Evolutionary conservation across 2,329 filamentous ascomycete genomes (phyloP).

Genomic region (Monosporascus sp.): DNA sequence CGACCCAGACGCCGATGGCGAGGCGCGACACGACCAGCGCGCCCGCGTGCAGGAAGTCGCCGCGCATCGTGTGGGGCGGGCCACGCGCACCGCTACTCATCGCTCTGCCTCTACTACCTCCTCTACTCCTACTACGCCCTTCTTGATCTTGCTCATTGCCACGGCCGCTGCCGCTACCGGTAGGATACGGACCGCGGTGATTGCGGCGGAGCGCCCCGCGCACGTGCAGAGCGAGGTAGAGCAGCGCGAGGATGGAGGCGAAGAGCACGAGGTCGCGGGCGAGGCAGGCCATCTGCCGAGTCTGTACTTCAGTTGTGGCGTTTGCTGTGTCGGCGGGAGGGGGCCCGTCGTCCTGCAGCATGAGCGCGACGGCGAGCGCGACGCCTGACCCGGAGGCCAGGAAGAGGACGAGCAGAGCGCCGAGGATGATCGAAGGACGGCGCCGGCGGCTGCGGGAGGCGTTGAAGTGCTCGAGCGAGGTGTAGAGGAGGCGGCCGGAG

Average conservation of each 20-base stretch:
- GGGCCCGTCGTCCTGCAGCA: slow-evolving; percentile 12
- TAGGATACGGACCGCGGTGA: neutral
- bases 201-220: slow-evolving; percentile 13
- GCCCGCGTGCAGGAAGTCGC: slow-evolving; percentile 24
- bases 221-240: slow-evolving; percentile 26
- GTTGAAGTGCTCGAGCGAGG: slow-evolving; percentile 20
- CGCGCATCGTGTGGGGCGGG: slow-evolving; percentile 21
- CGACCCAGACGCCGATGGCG: slow-evolving; percentile 24
- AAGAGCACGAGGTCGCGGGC: slow-evolving; percentile 27
- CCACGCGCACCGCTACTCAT: slow-evolving; percentile 13
- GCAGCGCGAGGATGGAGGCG: slow-evolving; percentile 17
- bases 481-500: slow-evolving; percentile 11
- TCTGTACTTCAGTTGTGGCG: neutral
- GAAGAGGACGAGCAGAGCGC: slow-evolving; percentile 23
- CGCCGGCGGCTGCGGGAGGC: slow-evolving; percentile 11
- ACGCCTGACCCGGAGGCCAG: slow-evolving; percentile 23
- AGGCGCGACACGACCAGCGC: slow-evolving; percentile 26
- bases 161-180: neutral
- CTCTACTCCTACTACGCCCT: neutral
- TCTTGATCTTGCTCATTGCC: no score
- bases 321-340: no score
- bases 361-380: slow-evolving; percentile 20
- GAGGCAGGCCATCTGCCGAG: slow-evolving; percentile 12
- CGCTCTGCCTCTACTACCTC: slow-evolving; percentile 4
- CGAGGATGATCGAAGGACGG: slow-evolving; percentile 21